Evolutionary conservation across 139 green algal species (phyloP), one percentile per base, ranked within the genome.

Genomic region (Coelastrella sp.): DNA sequence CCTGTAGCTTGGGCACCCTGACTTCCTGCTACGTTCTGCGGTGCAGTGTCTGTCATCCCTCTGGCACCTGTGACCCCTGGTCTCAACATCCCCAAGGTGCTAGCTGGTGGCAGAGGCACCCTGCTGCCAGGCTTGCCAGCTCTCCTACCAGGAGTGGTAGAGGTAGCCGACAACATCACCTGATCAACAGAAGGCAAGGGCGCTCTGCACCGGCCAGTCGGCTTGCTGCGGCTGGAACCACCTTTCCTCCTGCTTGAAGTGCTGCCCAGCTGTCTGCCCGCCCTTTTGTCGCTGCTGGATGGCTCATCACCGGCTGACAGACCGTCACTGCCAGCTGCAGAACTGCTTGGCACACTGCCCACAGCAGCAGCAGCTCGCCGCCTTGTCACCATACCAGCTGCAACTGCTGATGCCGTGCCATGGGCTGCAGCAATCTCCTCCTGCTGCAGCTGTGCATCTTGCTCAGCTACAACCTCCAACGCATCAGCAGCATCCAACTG

Each of bases 141-240:
- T 17, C 58, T 73, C 17, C 19, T 85, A 57, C 59, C 17, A 16
- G n/a, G 60, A 17, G 17, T 54, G 60, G 59, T 22, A 17, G 19
- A 13, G n/a, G 59, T 57, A 7, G 22, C 20, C 13, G 47, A 60
- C 4, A 76, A 60, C 4, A 86, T 10, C 22, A 60, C 61, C 60
- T 86, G 20, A 5, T 86, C 60, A 19, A 86, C 7, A 32, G 81
- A 22, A 13, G 81, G 81, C 6, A 86, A n/a, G 14, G 81, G 81
- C 23, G 61, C 81, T 16, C 60, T 58, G 60, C 81, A 86, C 81
- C 76, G 75, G 81, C 10, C n/a, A 2, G 60, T 22, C 20, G 54
- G n/a, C 81, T 77, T 86, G 20, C 19, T 73, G n/a, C n/a, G 5
- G 17, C 68, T 14, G 14, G 16, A 8, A 32, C 14, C 17, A 22